Evolutionary conservation across 257 asterid species (phyloP), one percentile per base, ranked within the genome.

Genomic region (Solanum ossicruentum): DNA sequence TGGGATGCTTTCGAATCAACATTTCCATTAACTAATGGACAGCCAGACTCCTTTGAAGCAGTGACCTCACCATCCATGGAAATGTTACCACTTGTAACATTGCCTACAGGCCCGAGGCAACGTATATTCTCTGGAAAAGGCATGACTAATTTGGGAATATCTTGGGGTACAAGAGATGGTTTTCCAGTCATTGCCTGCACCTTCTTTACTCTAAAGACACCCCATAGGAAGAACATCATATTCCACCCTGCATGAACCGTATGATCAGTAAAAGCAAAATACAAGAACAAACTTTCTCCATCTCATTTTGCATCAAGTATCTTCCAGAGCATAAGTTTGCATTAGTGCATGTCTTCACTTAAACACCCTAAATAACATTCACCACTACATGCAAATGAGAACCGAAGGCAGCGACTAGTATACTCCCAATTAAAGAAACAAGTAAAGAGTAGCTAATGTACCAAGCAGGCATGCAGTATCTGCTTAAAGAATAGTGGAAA

Each of bases 161-260:
- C 90, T 87, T 80, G 91, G 86, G 93, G 86, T 61, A 88, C 80
- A 65, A 52, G 56, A 87, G 55, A 81, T 83, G 88, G 87, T 84
- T 87, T 90, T 78, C 83, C 47, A 39, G 93, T 83, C 47, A 89
- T 82, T 81, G 91, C 78, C 84, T 87, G 90, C 87, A 86, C 89
- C 83, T 88, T 93, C 91, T 91, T 95, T 83, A 92, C 98, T 89
- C 95, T 91, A 83, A 95, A 94, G 82, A 94, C 97, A 66, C 97
- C 99, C 99, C 99, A 95, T 55, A 96, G 83, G 89, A 92, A 96
- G 92, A 89, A 92, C 80, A 93, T 67, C 92, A 87, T 91, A 89
- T 96, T 93, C 98, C 98, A 96, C 85, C 97, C 99, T 95, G 83
- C 83, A n/a, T 43, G 84, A 6, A 77, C 84, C 52, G 69, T 52